These are phyloP conservation scores for Tylopilus cervinicoccineus DNA, from an alignment of 768 basidiomycete species.

Conservation along the genomic window DNA sequence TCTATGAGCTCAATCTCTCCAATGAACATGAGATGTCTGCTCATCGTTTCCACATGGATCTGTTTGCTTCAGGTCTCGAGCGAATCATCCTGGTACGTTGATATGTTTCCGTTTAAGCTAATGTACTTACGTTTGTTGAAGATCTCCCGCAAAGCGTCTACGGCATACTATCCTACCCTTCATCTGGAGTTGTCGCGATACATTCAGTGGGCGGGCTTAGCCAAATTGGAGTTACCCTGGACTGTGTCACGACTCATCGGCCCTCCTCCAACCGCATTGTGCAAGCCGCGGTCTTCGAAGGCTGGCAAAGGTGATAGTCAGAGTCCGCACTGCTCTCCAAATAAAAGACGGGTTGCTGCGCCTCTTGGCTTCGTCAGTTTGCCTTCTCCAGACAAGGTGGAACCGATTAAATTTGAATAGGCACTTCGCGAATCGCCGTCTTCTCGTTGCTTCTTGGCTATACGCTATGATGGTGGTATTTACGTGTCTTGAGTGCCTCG, in stretches of 20 bases:
- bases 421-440: neutral
- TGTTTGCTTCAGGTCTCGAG: conserved; percentile 91
- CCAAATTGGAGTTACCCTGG: conserved; percentile 79
- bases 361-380: conserved; percentile 23
- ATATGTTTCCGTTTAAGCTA: neutral
- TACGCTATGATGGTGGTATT: conserved; percentile 8
- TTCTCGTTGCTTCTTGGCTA: conserved; percentile 3
- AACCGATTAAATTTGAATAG: conserved; percentile 42
- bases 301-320: conserved; percentile 10
- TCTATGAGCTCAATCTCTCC: conserved; percentile 60
- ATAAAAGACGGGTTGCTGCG: conserved; percentile 18
- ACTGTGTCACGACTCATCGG: conserved; percentile 77
- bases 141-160: conserved; percentile 94
- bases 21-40: conserved; percentile 74
- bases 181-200: conserved; percentile 94
- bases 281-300: conserved; percentile 35
- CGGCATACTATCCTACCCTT: conserved; percentile 88
- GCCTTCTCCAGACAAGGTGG: conserved; percentile 41
- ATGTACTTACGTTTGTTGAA: conserved; percentile 28
- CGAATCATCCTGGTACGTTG: conserved; percentile 76
- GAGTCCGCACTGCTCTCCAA: conserved; percentile 23
- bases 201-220: conserved; percentile 57
- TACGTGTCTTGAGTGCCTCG: conserved; percentile 3
- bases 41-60: conserved; percentile 75
- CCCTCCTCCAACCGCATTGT: conserved; percentile 61